These are phyloP conservation scores for Monosporascus sp. DNA, from an alignment of 2,329 filamentous ascomycete species.

Conservation along the genomic window DNA sequence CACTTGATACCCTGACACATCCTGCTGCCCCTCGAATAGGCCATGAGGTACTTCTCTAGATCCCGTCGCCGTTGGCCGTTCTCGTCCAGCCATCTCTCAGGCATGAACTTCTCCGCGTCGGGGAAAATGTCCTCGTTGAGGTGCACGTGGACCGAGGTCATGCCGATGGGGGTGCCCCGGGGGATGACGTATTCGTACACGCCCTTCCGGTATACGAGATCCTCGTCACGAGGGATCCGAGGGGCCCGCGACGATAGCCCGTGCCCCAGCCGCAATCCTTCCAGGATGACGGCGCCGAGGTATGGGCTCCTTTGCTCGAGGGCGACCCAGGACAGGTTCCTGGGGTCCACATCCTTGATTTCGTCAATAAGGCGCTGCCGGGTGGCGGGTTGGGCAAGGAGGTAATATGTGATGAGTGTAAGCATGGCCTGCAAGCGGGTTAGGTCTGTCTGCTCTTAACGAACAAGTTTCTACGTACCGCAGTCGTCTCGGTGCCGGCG, in stretches of 20 bases:
- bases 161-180: constrained; percentile 15
- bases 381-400: constrained; percentile 27
- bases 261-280: constrained; percentile 17
- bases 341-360: constrained; percentile 17
- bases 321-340: constrained; percentile 10
- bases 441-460: constrained; percentile 8
- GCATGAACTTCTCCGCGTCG: constrained; percentile 13
- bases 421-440: constrained; percentile 23
- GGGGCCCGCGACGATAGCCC: constrained; percentile 9
- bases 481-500: constrained; percentile 37
- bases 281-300: constrained; percentile 14
- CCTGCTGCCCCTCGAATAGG: constrained; percentile 19
- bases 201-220: constrained; percentile 10
- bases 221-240: constrained; percentile 12
- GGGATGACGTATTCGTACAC: constrained; percentile 14
- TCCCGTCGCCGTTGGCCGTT: constrained; percentile 2
- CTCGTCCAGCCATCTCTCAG: constrained; percentile 19
- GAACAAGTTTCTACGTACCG: constrained; percentile 26
- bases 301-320: constrained; percentile 18
- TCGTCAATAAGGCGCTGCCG: constrained; percentile 28
- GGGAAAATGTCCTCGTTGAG: constrained; percentile 17
- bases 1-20: constrained; percentile 21
- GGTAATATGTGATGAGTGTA: constrained; percentile 28
- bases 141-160: constrained; percentile 11
- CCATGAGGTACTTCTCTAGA: constrained; percentile 11